These are phyloP conservation scores for Climacium dendroides DNA, from an alignment of 225 moss, liverwort and hornwort species.

Conservation along the genomic window DNA sequence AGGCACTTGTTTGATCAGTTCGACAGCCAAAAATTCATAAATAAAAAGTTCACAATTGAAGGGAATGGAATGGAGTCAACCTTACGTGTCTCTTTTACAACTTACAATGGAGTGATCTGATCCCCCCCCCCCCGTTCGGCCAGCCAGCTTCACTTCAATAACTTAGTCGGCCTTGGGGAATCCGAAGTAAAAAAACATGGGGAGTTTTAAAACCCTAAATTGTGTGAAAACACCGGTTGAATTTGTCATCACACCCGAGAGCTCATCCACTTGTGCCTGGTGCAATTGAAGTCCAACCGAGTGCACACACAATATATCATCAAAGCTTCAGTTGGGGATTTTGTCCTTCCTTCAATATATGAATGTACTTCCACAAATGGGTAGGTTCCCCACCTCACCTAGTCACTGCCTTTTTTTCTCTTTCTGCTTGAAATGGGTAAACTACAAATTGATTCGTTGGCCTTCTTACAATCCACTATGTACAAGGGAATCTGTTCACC, in stretches of 20 bases:
- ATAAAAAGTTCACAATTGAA: neutral
- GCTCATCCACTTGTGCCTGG: neutral
- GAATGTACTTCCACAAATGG: neutral
- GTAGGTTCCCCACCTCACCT: slow-evolving; percentile 7
- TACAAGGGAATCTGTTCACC: slow-evolving; percentile 5
- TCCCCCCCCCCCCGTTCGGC: neutral
- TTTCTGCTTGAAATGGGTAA: slow-evolving; percentile 3
- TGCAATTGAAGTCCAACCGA: neutral
- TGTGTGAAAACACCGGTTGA: neutral
- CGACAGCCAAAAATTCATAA: neutral
- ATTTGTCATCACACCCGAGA: neutral
- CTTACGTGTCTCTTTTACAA: neutral
- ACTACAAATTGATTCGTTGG: neutral
- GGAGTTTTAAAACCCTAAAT: neutral
- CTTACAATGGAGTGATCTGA: neutral
- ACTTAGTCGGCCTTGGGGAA: neutral
- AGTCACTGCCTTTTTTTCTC: neutral
- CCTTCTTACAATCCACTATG: slow-evolving; percentile 12
- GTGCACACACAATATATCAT: neutral
- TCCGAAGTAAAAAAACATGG: neutral
- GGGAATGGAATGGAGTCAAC: neutral
- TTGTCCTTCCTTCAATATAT: slow-evolving; percentile 7
- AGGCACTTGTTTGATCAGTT: neutral
- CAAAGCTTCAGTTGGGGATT: neutral
- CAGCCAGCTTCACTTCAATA: neutral